Evolutionary conservation across 805 yeast genomes (phyloP).

Genomic region (Yamadazyma endophytica): DNA sequence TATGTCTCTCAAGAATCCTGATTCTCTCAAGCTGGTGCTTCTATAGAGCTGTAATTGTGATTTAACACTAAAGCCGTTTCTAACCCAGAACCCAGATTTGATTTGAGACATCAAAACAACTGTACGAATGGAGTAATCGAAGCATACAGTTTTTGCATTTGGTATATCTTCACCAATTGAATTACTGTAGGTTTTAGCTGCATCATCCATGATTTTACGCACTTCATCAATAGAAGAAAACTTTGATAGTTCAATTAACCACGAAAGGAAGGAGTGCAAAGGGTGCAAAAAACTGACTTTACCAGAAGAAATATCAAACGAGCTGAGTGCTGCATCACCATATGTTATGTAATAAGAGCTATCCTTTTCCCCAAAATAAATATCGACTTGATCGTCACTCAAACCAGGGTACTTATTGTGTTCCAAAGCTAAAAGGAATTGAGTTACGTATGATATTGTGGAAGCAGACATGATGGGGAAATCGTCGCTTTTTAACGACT

Average conservation of each 20-base stretch:
- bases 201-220: conserved; percentile 13
- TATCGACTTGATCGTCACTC: conserved; percentile 23
- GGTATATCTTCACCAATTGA: conserved; percentile 3
- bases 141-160: conserved; percentile 27
- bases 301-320: conserved; percentile 30
- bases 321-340: too few species aligned
- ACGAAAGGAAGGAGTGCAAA: conserved; percentile 65
- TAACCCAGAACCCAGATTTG: conserved; percentile 87
- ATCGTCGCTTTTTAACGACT: conserved; percentile 10
- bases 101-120: conserved; percentile 79
- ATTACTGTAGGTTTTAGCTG: conserved; percentile 4
- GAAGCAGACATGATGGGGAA: conserved; percentile 12
- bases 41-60: conserved; percentile 78
- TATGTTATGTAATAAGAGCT: too few species aligned
- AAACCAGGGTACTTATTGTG: conserved; percentile 23
- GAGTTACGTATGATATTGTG: conserved; percentile 28
- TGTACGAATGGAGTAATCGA: conserved; percentile 76
- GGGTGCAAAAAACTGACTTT: conserved; percentile 76
- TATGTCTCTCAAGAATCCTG: conserved; percentile 76
- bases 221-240: conserved; percentile 21
- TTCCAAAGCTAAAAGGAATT: conserved; percentile 27
- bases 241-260: conserved; percentile 57
- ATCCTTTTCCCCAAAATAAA: conserved; percentile 13
- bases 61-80: conserved; percentile 81
- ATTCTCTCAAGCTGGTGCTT: conserved; percentile 74